These are phyloP conservation scores for Neoboletus magnificus DNA, from an alignment of 768 basidiomycete species.

Conservation along the genomic window DNA sequence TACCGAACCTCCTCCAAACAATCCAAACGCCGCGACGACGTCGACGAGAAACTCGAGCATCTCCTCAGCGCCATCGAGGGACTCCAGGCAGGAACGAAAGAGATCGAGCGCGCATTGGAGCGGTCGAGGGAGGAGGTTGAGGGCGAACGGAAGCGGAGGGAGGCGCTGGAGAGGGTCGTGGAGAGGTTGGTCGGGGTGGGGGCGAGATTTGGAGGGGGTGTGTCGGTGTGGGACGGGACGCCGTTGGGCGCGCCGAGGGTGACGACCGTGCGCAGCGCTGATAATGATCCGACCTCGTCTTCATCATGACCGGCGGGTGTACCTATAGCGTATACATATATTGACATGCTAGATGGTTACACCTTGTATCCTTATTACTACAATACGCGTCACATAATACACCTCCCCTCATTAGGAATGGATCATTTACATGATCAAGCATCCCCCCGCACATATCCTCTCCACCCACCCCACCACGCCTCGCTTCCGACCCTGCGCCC, in stretches of 20 bases:
- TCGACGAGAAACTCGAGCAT: conserved; percentile 68
- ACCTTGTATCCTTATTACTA: neutral
- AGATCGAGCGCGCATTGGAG: conserved; percentile 42
- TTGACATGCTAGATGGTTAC: neutral
- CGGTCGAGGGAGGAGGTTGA: conserved; percentile 43
- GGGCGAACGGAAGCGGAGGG: conserved; percentile 41
- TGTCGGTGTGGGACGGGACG: conserved; percentile 48
- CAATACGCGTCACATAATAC: conserved; percentile 10
- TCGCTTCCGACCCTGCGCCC: conserved; percentile 21
- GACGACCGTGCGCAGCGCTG: conserved; percentile 24
- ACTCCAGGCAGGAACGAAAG: conserved; percentile 40
- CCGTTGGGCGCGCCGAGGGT: conserved; percentile 50
- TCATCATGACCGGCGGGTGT: conserved; percentile 4
- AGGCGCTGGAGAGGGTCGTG: conserved; percentile 63
- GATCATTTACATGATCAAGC: conserved; percentile 23
- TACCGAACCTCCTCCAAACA: conserved; percentile 71
- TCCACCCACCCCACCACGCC: conserved; percentile 4
- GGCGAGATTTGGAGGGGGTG: conserved; percentile 55
- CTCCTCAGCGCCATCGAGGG: conserved; percentile 46
- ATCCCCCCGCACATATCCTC: conserved; percentile 18
- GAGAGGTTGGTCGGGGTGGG: conserved; percentile 69
- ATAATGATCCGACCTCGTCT: neutral
- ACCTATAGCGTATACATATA: neutral
- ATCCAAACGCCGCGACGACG: conserved; percentile 64
- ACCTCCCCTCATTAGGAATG: neutral